These are phyloP conservation scores for Strobilomyces confusus DNA, from an alignment of 768 basidiomycete species.

Conservation along the genomic window DNA sequence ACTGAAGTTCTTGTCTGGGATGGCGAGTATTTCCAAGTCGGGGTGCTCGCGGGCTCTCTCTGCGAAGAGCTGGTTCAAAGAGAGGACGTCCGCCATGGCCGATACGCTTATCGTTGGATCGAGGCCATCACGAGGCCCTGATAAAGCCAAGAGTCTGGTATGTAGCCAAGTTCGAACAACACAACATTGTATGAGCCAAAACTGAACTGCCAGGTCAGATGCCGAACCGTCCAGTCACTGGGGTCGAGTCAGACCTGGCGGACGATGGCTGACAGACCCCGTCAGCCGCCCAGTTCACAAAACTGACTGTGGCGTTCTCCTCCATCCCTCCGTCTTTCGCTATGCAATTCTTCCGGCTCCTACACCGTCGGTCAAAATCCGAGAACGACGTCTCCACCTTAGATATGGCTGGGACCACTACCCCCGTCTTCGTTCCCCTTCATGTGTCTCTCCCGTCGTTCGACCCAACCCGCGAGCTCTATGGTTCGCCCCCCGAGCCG, in stretches of 20 bases:
- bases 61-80: constrained; percentile 27
- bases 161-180: too few species aligned
- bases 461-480: constrained; percentile 24
- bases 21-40: constrained; percentile 19
- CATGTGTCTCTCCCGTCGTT: constrained; percentile 22
- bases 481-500: constrained; percentile 1
- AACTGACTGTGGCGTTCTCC: not conserved
- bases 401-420: not conserved
- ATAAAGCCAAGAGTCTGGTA: too few species aligned
- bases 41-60: constrained; percentile 18
- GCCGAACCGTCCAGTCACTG: too few species aligned
- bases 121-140: too few species aligned
- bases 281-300: constrained; percentile 24
- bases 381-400: constrained; percentile 36
- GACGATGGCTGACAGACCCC: constrained; percentile 11
- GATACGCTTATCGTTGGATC: too few species aligned
- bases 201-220: not conserved
- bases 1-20: constrained; percentile 24
- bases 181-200: constrained; percentile 22
- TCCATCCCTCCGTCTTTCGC: not conserved
- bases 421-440: constrained; percentile 25
- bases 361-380: constrained; percentile 47
- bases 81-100: constrained; percentile 21
- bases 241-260: not conserved
- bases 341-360: constrained; percentile 48